phyloP scores from a whole-genome alignment of 208 protist species.

The Balamuthia mandrillaris region DNA sequence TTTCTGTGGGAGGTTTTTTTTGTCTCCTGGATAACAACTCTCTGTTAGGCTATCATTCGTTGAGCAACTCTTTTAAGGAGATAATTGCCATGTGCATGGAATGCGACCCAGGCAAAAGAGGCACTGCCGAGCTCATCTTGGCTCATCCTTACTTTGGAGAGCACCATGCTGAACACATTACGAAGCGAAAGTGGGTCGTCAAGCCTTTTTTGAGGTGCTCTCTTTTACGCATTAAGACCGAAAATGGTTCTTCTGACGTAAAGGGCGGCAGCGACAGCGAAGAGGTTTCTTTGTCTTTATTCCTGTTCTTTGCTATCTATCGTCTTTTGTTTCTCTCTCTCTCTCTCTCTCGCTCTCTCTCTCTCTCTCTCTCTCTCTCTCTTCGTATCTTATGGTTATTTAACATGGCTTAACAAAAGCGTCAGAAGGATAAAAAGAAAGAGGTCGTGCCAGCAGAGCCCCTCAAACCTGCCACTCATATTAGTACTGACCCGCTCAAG shows the following conservation, averaged over 20 bases:
- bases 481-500: slow-evolving; percentile 1
- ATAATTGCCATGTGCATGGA: not conserved
- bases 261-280: too few relatives aligned
- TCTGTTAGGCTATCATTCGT: too few relatives aligned
- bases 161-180: too few relatives aligned
- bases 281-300: not conserved
- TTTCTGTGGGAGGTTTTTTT: too few relatives aligned
- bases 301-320: not conserved
- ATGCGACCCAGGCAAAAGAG: not conserved
- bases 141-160: slow-evolving; percentile 18
- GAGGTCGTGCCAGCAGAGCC: not conserved
- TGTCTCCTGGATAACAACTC: too few relatives aligned
- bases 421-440: not conserved
- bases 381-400: not conserved
- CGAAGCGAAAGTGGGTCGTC: not conserved
- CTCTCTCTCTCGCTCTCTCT: not conserved
- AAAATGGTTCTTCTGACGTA: too few relatives aligned
- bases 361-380: not conserved
- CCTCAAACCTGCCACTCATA: too few relatives aligned
- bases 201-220: slow-evolving; percentile 36
- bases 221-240: too few relatives aligned
- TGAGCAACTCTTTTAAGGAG: slow-evolving; percentile 22
- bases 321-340: not conserved
- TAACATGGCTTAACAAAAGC: not conserved
- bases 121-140: not conserved